Percentiles rank a stretch among this genome's conserved stretches.
These are phyloP conservation scores for Lepraria neglecta DNA, from an alignment of 495 filamentous ascomycete genomes.

Conservation along the genomic window DNA sequence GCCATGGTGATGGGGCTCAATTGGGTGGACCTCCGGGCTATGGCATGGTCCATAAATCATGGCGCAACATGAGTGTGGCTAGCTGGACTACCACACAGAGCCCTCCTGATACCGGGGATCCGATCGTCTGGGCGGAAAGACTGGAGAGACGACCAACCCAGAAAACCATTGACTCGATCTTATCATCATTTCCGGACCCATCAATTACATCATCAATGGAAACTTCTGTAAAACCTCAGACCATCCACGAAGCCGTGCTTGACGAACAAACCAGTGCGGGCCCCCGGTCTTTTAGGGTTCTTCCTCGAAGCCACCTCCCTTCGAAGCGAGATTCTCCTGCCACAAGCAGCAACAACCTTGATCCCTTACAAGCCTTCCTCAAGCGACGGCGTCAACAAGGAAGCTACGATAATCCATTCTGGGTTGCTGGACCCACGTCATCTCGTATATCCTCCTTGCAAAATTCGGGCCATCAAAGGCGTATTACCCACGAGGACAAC, in stretches of 20 bases:
- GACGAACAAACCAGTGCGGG: constrained; percentile 8
- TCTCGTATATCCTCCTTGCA: constrained; percentile 19
- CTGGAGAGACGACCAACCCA: constrained; percentile 1
- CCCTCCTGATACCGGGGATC: constrained; percentile 11
- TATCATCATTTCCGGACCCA: constrained; percentile 10
- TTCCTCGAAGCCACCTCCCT: constrained; percentile 8
- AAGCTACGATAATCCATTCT: constrained; percentile 18
- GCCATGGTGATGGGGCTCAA: constrained; percentile 43
- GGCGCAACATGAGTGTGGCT: constrained; percentile 37
- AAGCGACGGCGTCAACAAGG: constrained; percentile 18
- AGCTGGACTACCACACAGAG: constrained; percentile 22
- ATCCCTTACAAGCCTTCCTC: constrained; percentile 19
- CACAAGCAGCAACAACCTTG: not conserved
- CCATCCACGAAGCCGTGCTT: constrained; percentile 12
- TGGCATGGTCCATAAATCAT: constrained; percentile 42
- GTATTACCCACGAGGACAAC: not conserved
- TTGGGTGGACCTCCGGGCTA: constrained; percentile 38
- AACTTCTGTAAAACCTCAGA: constrained; percentile 29
- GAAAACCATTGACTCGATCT: constrained; percentile 1
- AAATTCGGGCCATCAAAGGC: not conserved
- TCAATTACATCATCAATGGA: constrained; percentile 36
- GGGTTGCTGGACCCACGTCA: constrained; percentile 18
- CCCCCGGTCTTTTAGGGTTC: constrained; percentile 12
- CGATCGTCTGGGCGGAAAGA: not conserved
- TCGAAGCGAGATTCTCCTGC: constrained; percentile 3